Percentiles rank a stretch among this genome's conserved stretches.
These are phyloP conservation scores for Fusarium heterosporum DNA, from an alignment of 2,329 filamentous ascomycete species.

Conservation along the genomic window DNA sequence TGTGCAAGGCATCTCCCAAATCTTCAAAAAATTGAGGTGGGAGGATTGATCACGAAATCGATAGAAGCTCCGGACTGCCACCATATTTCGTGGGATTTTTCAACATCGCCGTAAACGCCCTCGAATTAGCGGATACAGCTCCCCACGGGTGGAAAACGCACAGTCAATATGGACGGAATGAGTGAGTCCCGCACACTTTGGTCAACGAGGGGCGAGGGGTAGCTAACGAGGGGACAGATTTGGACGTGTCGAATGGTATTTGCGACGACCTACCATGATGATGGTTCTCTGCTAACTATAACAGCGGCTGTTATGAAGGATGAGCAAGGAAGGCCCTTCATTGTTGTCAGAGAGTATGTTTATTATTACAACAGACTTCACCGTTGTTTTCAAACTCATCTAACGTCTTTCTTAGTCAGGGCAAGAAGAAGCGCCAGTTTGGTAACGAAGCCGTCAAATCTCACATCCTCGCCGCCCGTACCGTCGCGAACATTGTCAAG, in stretches of 20 bases:
- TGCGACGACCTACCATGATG: slow-evolving; percentile 25
- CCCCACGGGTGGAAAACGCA: slow-evolving; percentile 43
- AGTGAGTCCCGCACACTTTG: slow-evolving; percentile 51
- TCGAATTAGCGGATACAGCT: slow-evolving; percentile 45
- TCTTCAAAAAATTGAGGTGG: slow-evolving; percentile 52
- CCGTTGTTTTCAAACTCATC: slow-evolving; percentile 16
- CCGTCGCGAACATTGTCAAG: slow-evolving; percentile 97
- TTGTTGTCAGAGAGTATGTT: slow-evolving; percentile 94
- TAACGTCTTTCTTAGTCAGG: slow-evolving; percentile 72
- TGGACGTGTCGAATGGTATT: slow-evolving; percentile 86
- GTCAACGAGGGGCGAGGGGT: slow-evolving; percentile 44
- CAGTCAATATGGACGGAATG: slow-evolving; percentile 53
- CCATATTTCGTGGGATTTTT: slow-evolving; percentile 43
- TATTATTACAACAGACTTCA: slow-evolving; percentile 6
- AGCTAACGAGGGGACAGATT: slow-evolving; percentile 67
- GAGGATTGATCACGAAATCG: slow-evolving; percentile 43
- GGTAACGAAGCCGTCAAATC: slow-evolving; percentile 98
- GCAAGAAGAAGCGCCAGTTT: slow-evolving; percentile 96
- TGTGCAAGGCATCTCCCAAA: slow-evolving; percentile 49
- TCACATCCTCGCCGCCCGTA: slow-evolving; percentile 96
- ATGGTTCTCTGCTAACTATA: slow-evolving; percentile 38
- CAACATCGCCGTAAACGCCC: slow-evolving; percentile 41
- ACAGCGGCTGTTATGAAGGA: slow-evolving; percentile 87
- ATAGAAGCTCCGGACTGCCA: slow-evolving; percentile 49
- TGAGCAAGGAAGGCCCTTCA: slow-evolving; percentile 96